Base-by-base conservation (phyloP, 2,329 filamentous ascomycete species). In the Aphanoascus verrucosus region DNA sequence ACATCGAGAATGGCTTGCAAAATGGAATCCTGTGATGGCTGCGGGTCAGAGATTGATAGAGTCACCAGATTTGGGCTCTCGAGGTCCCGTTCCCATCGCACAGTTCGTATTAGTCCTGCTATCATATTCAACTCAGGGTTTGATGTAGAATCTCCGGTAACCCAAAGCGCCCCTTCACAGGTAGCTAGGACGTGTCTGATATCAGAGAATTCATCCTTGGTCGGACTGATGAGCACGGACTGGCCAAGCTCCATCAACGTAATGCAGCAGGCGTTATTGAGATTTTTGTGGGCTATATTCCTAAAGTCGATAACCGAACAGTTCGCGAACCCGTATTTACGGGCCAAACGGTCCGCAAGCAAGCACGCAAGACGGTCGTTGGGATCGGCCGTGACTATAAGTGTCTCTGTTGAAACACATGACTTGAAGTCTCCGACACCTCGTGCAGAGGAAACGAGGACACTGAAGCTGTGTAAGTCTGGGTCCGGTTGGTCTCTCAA, bases 31-130 rank as follows among this genome's bases (percentile, higher is more conserved):
- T 50, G 41, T 32, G 48, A 51, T 42, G 53, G 49, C 17, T 23
- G 37, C 5, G 54, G 57, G 20, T 57, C 58, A 15, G 56, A 43
- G 20, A 65, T 57, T 15, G 59, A 60, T n/a, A 65, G 41, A 2
- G 58, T 58, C 19, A 64, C 37, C n/a, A 65, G 57, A 35, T 61
- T 61, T 1, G 58, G 58, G n/a, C 53, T 58, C 35, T 67, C 64
- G 11, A 66, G 52, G 47, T 67, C 66, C 28, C 65, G 59, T 57
- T 69, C 67, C 57, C 63, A 65, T 11, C 66, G 64, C 20, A 68
- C 58, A 2, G 63, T 63, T 11, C 68, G 61, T 31, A 67, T 59
- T 14, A 71, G 49, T 8, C 68, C 69, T n/a, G 63, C 54, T 31
- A 66, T 59, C 34, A 67, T 59, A 23, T 61, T 62, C 12, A 67